A percentile compares a stretch with the other conserved stretches of the same genome.
These are phyloP conservation scores for Paradendryphiella salina DNA, from an alignment of 2,329 filamentous ascomycete genomes.

Conservation along the genomic window DNA sequence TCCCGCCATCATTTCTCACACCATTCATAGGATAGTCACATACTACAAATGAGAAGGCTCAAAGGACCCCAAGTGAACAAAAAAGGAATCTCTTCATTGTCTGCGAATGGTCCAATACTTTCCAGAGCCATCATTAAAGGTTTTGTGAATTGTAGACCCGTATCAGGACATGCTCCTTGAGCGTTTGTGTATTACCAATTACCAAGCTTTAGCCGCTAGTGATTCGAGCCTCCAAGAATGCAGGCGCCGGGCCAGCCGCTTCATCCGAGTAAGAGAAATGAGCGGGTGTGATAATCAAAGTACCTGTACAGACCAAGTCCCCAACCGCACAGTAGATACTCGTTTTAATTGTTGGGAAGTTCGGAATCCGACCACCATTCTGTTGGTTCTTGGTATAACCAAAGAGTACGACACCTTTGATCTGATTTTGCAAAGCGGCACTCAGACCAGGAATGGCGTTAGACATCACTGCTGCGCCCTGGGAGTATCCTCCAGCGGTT, in stretches of 20 bases:
- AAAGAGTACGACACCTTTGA: constrained; percentile 45
- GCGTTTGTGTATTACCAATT: too few species aligned
- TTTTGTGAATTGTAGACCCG: too few species aligned
- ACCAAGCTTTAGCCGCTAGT: not conserved
- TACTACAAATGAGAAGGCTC: too few species aligned
- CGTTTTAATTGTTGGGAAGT: constrained; percentile 37
- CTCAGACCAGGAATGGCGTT: constrained; percentile 34
- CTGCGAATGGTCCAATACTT: too few species aligned
- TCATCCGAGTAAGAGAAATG: constrained; percentile 37
- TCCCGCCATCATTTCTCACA: too few species aligned
- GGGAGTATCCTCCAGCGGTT: constrained; percentile 47
- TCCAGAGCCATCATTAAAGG: too few species aligned
- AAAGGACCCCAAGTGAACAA: too few species aligned
- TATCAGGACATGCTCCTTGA: too few species aligned
- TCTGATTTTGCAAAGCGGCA: constrained; percentile 29
- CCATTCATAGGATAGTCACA: too few species aligned
- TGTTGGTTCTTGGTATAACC: constrained; percentile 47
- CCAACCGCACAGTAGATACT: constrained; percentile 39
- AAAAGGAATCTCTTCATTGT: too few species aligned
- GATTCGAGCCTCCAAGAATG: constrained; percentile 21
- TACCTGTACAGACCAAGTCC: constrained; percentile 42
- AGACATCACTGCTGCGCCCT: constrained; percentile 46
- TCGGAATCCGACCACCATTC: constrained; percentile 40
- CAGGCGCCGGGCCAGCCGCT: constrained; percentile 25
- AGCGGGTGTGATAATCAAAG: constrained; percentile 33